These are phyloP conservation scores for Colletotrichum paranaense DNA, from an alignment of 2,329 filamentous ascomycete species.

Conservation along the genomic window DNA sequence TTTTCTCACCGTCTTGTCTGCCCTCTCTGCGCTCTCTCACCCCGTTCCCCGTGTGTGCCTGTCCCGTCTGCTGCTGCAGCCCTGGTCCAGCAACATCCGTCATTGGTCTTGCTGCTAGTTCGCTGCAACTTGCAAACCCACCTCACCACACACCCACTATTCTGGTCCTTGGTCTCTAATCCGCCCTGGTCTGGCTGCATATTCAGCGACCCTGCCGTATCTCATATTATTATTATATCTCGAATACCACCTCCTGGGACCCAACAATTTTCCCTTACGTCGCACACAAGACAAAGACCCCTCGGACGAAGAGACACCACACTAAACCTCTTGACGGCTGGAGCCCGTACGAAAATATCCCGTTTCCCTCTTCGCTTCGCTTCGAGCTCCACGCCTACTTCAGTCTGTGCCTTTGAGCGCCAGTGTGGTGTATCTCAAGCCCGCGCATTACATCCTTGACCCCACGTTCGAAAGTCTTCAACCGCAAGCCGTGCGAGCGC, in stretches of 20 bases:
- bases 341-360: constrained; percentile 22
- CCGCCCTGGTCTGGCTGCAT: constrained; percentile 35
- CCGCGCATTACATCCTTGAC: constrained; percentile 24
- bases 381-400: constrained; percentile 29
- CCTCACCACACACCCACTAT: constrained; percentile 13
- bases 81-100: constrained; percentile 4
- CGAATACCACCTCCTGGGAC: constrained; percentile 23
- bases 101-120: constrained; percentile 5
- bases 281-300: constrained; percentile 10
- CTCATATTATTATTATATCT: constrained; percentile 31
- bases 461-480: constrained; percentile 14
- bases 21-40: neutral
- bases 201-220: constrained; percentile 19
- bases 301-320: constrained; percentile 26
- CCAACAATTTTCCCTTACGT: constrained; percentile 11
- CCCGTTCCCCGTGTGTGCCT: neutral
- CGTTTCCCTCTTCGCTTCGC: constrained; percentile 15
- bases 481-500: constrained; percentile 25
- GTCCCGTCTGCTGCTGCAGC: neutral
- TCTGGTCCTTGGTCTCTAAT: constrained; percentile 24
- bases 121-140: constrained; percentile 14
- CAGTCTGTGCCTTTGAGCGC: constrained; percentile 14
- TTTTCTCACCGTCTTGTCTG: constrained; percentile 22
- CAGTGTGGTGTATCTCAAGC: constrained; percentile 26
- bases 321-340: constrained; percentile 29